Percentiles rank a stretch among this genome's conserved stretches.
Conservation (phyloP, 208 protist species). For the Acanthamoeba sp. region DNA sequence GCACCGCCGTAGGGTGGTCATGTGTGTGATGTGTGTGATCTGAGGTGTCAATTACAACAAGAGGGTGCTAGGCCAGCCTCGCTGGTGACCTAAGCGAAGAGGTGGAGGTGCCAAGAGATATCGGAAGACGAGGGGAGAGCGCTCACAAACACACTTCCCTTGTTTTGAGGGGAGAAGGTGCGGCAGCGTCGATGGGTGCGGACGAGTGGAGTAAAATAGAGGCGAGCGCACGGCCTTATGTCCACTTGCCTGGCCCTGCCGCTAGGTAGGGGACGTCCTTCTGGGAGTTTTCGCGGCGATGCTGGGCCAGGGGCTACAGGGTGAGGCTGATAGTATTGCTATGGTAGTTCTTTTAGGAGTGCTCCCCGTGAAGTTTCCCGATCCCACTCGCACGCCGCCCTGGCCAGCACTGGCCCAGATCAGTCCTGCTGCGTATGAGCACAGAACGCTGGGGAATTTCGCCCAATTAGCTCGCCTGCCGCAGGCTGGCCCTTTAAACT, state of each 20-base stretch:
- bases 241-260: too few species aligned
- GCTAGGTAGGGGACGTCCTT: background rate
- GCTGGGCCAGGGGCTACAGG: background rate
- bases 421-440: background rate
- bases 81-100: background rate
- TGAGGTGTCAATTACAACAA: too few species aligned
- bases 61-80: too few species aligned
- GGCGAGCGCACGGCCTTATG: too few species aligned
- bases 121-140: too few species aligned
- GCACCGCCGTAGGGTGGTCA: background rate
- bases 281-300: conserved; percentile 24
- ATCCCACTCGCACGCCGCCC: background rate
- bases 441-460: background rate
- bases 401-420: background rate
- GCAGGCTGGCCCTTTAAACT: too few species aligned
- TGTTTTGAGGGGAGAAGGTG: background rate
- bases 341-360: background rate
- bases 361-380: background rate
- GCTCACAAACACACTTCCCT: background rate
- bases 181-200: too few species aligned
- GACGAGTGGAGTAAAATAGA: background rate
- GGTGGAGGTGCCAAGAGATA: background rate
- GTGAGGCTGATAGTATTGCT: too few species aligned
- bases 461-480: too few species aligned
- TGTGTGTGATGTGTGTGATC: background rate